Base-by-base conservation (phyloP, 164 flowering plant species). In the Cinnamomum micranthum region DNA sequence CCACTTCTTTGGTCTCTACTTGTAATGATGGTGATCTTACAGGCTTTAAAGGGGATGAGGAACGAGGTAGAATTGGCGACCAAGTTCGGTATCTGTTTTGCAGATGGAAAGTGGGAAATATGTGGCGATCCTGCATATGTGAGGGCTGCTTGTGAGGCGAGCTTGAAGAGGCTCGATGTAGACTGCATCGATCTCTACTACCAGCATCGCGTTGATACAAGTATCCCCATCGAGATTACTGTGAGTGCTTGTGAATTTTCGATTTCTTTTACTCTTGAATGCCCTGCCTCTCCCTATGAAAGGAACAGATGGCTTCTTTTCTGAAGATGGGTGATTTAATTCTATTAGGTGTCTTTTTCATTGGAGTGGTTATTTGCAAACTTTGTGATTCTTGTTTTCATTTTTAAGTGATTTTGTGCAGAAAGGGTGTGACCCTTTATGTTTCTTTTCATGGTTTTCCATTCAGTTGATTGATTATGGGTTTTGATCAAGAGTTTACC, bases 11-110 rank as follows among this genome's bases (percentile, higher is more conserved):
- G 23, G 23, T 11, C 7, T 19, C 64, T 23, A 19, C 64, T 19
- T 60, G 9, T 41, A 41, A 12, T 24, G 27, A 64, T 64, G 15
- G 5, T 66, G 65, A 6, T 66, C 33, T 25, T 59, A 1, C 35
- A 77, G 73, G 81, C 81, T 23, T n/a, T 81, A 24, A 73, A 72
- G n/a, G 81, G 81, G 19, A 25, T 35, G 27, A 81, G 81, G 31
- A 76, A 73, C 17, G 69, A 27, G 69, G 76, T 73, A 1, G 55
- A 80, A 65, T 69, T 80, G 70, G 80, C 79, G 23, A 74, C 80
- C 28, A 80, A 80, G 70, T 80, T 80, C 35, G 82, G 76, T 3
- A 47, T 52, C 65, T 35, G 22, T 11, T 20, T 68, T 23, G 71
- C 23, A 2, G 79, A 64, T 17, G 76, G 73, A n/a, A 77, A 67